phyloP scores from a whole-genome alignment of 176 grass and related monocot species.

The Rhynchospora tenuis region DNA sequence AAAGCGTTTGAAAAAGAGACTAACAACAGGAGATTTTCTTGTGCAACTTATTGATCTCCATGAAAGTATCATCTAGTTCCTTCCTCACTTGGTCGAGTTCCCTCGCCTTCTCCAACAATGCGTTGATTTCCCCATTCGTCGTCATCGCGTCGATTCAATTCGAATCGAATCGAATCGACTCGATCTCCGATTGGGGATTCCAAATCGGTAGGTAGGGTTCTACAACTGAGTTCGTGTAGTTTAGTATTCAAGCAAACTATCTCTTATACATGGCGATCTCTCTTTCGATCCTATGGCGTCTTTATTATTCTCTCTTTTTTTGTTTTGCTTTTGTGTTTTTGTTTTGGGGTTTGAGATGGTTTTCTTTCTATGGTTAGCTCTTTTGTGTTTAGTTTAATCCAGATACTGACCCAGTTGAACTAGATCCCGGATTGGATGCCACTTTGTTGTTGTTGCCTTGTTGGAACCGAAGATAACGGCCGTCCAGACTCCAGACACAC shows the following conservation, averaged over 20 bases:
- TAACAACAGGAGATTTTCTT: conserved; percentile 28
- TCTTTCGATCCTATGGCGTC: not conserved
- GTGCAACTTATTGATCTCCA: conserved; percentile 34
- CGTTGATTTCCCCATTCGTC: not conserved
- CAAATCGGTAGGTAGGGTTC: not conserved
- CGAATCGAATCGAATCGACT: not conserved
- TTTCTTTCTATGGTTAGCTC: not conserved
- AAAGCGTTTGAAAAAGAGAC: not conserved
- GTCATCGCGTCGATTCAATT: not conserved
- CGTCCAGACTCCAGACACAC: no score
- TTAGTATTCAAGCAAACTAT: not conserved
- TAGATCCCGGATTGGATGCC: not conserved
- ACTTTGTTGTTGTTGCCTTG: not conserved
- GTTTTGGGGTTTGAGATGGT: not conserved
- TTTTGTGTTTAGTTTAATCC: not conserved
- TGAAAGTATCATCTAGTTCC: conserved; percentile 5
- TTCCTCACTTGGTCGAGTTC: conserved; percentile 28
- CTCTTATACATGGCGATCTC: not conserved
- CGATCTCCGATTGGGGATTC: not conserved
- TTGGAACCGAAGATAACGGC: not conserved
- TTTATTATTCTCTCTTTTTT: not conserved
- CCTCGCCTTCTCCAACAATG: conserved; percentile 17
- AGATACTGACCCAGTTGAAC: conserved; percentile 16
- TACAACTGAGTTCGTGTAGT: not conserved
- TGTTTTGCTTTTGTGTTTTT: not conserved